These are phyloP conservation scores for Adansonia grandidieri DNA, from an alignment of 441 rosid species.

Conservation along the genomic window DNA sequence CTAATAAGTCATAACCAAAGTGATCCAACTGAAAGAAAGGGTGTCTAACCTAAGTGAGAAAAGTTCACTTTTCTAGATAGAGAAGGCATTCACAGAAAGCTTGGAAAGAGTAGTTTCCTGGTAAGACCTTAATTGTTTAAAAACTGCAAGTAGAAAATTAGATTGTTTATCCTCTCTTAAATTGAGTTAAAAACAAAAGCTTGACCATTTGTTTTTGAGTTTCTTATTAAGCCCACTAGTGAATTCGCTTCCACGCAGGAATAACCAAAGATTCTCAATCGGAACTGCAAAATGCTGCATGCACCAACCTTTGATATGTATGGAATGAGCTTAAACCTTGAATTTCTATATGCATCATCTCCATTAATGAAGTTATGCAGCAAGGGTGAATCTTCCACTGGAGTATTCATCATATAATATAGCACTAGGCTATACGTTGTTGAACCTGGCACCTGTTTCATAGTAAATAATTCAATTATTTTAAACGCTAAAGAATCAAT, in stretches of 20 bases:
- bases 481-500: constrained; percentile 8
- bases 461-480: constrained; percentile 24
- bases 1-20: background rate
- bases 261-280: constrained; percentile 11
- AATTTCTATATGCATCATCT: constrained; percentile 86
- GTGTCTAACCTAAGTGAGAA: background rate
- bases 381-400: constrained; percentile 79
- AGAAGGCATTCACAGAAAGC: background rate
- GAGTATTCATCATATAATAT: constrained; percentile 86
- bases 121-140: background rate
- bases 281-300: constrained; percentile 3
- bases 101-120: background rate
- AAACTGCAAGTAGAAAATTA: background rate
- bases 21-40: background rate
- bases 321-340: constrained; percentile 97
- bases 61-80: background rate
- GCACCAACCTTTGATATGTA: constrained; percentile 87
- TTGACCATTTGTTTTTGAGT: background rate
- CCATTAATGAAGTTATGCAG: constrained; percentile 79
- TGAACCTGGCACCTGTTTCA: constrained; percentile 83
- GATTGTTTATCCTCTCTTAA: background rate
- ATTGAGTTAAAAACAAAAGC: background rate
- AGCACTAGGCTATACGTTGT: constrained; percentile 82
- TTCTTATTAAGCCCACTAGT: background rate
- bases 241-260: constrained; percentile 24